These are phyloP conservation scores for Paraglomus occultum DNA, from an alignment of 192 early-diverging fungal species.

Conservation along the genomic window DNA sequence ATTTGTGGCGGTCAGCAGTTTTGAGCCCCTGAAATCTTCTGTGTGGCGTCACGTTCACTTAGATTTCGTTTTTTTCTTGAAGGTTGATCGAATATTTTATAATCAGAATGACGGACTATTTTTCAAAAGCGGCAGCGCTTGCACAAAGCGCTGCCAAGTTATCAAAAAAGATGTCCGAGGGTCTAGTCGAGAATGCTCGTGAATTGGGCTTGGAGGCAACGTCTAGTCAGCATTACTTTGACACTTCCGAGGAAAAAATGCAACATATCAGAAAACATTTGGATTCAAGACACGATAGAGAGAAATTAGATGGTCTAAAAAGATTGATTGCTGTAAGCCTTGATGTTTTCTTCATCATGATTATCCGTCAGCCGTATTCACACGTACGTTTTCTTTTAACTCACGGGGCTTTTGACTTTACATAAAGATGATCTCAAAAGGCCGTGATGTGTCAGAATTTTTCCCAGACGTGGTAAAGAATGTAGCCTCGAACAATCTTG, in stretches of 20 bases:
- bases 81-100: too few species aligned
- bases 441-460: slow-evolving; percentile 85
- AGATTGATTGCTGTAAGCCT: slow-evolving; percentile 77
- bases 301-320: slow-evolving; percentile 91
- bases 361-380: background rate
- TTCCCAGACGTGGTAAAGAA: slow-evolving; percentile 97
- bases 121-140: slow-evolving; percentile 27
- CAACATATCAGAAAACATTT: slow-evolving; percentile 70
- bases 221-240: slow-evolving; percentile 78
- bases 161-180: slow-evolving; percentile 74
- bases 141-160: slow-evolving; percentile 69
- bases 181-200: slow-evolving; percentile 85
- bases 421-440: slow-evolving; percentile 81
- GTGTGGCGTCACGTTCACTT: too few species aligned
- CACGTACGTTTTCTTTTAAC: background rate
- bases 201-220: slow-evolving; percentile 77
- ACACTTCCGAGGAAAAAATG: slow-evolving; percentile 86
- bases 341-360: background rate
- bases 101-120: slow-evolving; percentile 23
- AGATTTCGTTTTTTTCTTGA: too few species aligned
- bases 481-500: slow-evolving; percentile 85
- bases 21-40: too few species aligned
- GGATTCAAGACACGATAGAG: slow-evolving; percentile 83
- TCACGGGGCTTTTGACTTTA: background rate
- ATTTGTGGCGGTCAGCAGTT: too few species aligned